Evolutionary conservation across 1,139 yeast genomes (phyloP), one percentile per base, ranked within the genome.

Genomic region (Debaryomyces psychrophilus): DNA sequence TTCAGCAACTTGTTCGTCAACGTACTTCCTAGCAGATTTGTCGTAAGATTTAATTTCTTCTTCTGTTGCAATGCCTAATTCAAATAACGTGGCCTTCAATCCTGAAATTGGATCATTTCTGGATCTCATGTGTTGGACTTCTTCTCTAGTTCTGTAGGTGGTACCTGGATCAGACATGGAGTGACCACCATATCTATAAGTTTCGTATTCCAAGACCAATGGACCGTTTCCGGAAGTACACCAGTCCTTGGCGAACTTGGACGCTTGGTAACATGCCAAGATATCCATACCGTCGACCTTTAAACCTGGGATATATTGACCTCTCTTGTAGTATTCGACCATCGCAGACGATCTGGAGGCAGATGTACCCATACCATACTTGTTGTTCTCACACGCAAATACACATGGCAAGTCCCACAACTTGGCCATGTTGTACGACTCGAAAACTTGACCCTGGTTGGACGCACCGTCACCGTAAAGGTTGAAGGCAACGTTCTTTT

Each of bases 111-210:
- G 97, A 71, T 93, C 99, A 69, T 87, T 90, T 79, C 92, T 87
- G 41, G 97, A 90, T 81, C 99, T 87, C 97, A 93, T 92, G 80
- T 93, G 95, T 77, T 92, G 98, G 60, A 93, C 95, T 79, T 93
- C 99, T 77, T 93, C 99, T 79, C 99, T 90, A 67, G 99, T 93
- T 83, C 98, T 86, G 85, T 93, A 93, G 57, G 98, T 92, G 70
- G 98, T 93, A 81, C 98, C 98, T 64, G 98, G 98, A 74, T 93
- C 98, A 58, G 97, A 92, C 98, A 93, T 93, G 60, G 99, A 93
- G 83, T 93, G 99, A 69, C 99, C 99, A 79, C 99, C 98, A 71
- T 93, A 93, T 81, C 99, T 87, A 78, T 93, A 93, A 59, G 99
- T 93, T 78, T 92, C 97, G 73, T 87, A 93, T 79, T 93, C 99